phyloP scores from a whole-genome alignment of 73 alveolate species.

The Paramecium sexaurelia region DNA sequence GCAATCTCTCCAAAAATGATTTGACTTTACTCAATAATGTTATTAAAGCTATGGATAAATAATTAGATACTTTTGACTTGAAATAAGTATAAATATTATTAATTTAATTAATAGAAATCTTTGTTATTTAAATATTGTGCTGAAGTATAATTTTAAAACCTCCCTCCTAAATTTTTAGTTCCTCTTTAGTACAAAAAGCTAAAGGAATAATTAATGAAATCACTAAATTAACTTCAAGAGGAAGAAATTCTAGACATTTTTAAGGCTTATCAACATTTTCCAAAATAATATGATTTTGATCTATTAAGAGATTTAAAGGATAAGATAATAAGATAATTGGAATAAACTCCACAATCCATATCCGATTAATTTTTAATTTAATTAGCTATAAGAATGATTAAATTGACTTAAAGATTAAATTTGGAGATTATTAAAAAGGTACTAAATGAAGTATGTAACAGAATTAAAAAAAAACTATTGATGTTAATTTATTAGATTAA shows the following conservation, averaged over 20 bases:
- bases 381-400: background rate
- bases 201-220: background rate
- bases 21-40: background rate
- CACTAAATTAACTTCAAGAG: background rate
- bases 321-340: background rate
- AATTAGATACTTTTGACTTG: background rate
- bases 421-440: background rate
- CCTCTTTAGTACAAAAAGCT: background rate
- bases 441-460: background rate
- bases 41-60: background rate
- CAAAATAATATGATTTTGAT: background rate
- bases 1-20: conserved; percentile 11
- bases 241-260: background rate
- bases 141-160: conserved; percentile 32
- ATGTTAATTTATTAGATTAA: background rate
- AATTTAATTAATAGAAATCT: background rate
- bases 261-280: background rate
- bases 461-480: background rate
- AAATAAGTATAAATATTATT: background rate
- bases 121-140: background rate
- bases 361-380: background rate
- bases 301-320: background rate
- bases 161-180: background rate
- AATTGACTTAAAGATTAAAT: background rate
- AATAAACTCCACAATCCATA: background rate